Conservation (phyloP, 164 flowering plant genomes). For the Berberis vulgaris region DNA sequence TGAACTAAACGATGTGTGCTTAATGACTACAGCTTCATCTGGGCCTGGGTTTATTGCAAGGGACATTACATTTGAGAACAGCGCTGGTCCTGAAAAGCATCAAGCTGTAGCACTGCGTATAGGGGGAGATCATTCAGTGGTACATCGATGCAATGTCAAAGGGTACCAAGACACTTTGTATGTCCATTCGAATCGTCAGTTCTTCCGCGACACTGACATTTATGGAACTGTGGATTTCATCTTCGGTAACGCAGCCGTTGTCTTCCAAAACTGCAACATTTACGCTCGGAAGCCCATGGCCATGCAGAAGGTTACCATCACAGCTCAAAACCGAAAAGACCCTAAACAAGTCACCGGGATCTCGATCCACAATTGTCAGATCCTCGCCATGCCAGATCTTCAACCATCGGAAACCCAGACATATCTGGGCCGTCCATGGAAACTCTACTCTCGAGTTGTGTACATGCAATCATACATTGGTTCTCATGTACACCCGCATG, state of each 20-base stretch:
- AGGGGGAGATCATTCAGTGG: conserved; percentile 74
- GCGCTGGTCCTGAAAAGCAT: conserved; percentile 69
- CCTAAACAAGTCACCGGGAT: conserved; percentile 93
- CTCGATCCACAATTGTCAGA: conserved; percentile 72
- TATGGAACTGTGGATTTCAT: conserved; percentile 85
- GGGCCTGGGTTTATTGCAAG: conserved; percentile 73
- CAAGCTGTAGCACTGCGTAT: conserved; percentile 84
- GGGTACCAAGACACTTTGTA: conserved; percentile 83
- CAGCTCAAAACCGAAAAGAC: conserved; percentile 88
- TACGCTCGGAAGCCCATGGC: conserved; percentile 66
- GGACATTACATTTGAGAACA: conserved; percentile 71
- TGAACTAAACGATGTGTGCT: background rate
- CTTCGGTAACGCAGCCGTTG: conserved; percentile 83
- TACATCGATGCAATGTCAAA: conserved; percentile 57
- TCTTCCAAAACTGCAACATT: conserved; percentile 60
- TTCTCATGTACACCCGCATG: conserved; percentile 65
- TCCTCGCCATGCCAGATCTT: conserved; percentile 54
- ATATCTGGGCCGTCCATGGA: conserved; percentile 98
- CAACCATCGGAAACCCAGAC: conserved; percentile 44
- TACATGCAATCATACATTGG: conserved; percentile 70
- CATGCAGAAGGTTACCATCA: conserved; percentile 62
- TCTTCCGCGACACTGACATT: conserved; percentile 64
- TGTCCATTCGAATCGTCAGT: conserved; percentile 76
- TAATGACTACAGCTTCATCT: conserved; percentile 44
- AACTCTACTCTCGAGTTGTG: conserved; percentile 62